Evolutionary conservation across 495 filamentous ascomycete genomes (phyloP), one percentile per base, ranked within the genome.

Genomic region (Lasiosphaeriaceae sp.): DNA sequence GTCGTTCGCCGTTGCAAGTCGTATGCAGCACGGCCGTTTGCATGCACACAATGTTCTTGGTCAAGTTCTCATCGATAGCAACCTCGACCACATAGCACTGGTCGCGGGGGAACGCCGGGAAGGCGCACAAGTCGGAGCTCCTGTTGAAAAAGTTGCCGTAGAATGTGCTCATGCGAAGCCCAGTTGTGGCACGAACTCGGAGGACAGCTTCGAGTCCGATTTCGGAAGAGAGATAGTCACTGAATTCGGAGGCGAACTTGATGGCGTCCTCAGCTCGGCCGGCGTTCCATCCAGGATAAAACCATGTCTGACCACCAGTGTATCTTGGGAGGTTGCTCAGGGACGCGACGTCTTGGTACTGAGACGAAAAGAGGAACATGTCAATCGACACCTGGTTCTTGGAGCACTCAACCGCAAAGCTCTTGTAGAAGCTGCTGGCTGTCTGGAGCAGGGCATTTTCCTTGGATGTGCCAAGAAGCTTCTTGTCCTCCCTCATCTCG

Each of bases 131-230:
- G 74, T 98, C 95, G 17, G 91, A 96, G 66, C 88, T 92, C 54
- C 94, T 83, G 74, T 97, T 98, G 81, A 98, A 98, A 75, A 98
- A 98, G 73, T 98, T 98, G 58, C 94, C 94, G 73, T 97, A 98
- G 77, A 98, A 98, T 0, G 92, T 90, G 76, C 82, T 95, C 90
- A 97, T 97, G 31, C 94, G 86, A 48, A 98, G 76, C 47, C 94
- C 94, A 11, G 93, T 97, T 11, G 95, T 97, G 22, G 93, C 93
- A 58, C 94, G 83, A 6, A 98, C 95, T 58, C 94, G 88, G 52
- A 98, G 87, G 47, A 98, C 94, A 37, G 94, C 94, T 74, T 98
- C 94, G 47, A 98, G 78, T 0, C 92, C 95, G 65, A 98, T 97
- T 68, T 98, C 94, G 1, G 92, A 86, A 3, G 92, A 96, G 22